Conservation (phyloP, 2,329 filamentous ascomycete species). For the Colletotrichum lini region DNA sequence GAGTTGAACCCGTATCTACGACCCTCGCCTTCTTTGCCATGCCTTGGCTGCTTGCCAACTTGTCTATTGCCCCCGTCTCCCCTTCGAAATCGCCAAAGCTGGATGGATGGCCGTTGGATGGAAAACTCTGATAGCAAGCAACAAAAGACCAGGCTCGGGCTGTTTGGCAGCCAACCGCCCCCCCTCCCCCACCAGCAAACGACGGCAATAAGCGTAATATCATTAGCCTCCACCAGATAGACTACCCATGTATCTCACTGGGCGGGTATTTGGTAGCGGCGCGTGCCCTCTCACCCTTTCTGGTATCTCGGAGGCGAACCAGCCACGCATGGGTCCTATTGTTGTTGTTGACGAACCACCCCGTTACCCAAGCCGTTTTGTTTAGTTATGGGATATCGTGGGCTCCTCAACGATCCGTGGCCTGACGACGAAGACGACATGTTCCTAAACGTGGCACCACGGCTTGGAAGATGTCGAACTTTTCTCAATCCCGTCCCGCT, state of each 20-base stretch:
- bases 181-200: background rate
- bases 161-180: background rate
- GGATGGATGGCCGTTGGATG: background rate
- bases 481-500: background rate
- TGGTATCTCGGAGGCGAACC: background rate
- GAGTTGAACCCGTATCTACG: background rate
- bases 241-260: conserved; percentile 26
- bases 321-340: no score
- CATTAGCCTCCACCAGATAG: conserved; percentile 27
- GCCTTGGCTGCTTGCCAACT: background rate
- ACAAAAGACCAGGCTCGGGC: no score
- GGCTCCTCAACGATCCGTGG: background rate
- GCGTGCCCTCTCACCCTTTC: conserved; percentile 1
- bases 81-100: background rate
- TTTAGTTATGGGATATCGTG: background rate
- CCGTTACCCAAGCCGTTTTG: no score
- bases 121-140: background rate
- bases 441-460: background rate
- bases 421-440: no score
- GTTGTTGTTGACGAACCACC: no score
- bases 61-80: background rate
- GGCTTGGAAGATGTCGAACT: background rate
- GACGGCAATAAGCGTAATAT: conserved; percentile 21
- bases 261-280: background rate
- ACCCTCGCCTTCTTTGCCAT: background rate